These are phyloP conservation scores for Cercospora sp. DNA, from an alignment of 2,329 filamentous ascomycete genomes.

Conservation along the genomic window DNA sequence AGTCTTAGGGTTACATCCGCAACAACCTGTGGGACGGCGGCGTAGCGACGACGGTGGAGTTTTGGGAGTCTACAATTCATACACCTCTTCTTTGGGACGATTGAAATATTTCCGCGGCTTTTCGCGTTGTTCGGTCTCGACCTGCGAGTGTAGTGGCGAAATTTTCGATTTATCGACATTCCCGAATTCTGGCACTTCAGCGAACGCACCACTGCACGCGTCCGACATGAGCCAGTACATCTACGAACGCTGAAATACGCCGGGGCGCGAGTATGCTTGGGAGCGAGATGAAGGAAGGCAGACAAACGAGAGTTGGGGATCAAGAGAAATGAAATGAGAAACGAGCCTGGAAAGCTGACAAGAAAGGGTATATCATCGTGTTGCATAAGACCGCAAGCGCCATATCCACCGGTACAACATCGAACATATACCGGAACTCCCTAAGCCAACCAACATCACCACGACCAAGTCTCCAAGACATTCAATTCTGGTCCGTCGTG, in stretches of 20 bases:
- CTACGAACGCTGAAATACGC: too few relatives aligned
- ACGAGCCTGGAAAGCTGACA: background rate
- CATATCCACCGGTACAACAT: background rate
- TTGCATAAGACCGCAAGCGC: background rate
- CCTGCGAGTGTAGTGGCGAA: too few relatives aligned
- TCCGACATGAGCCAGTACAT: too few relatives aligned
- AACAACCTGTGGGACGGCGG: constrained; percentile 8
- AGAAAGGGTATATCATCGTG: background rate
- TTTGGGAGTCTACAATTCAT: background rate
- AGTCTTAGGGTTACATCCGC: background rate
- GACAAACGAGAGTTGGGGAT: too few relatives aligned
- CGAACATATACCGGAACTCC: background rate
- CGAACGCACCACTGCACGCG: too few relatives aligned
- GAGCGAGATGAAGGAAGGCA: too few relatives aligned
- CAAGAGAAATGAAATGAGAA: background rate
- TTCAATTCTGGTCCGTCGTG: constrained; percentile 21
- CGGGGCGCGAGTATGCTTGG: too few relatives aligned
- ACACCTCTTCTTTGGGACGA: background rate
- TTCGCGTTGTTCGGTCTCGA: too few relatives aligned
- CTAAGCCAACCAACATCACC: background rate
- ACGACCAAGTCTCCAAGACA: constrained; percentile 23
- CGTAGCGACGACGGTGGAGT: background rate
- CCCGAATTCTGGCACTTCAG: too few relatives aligned
- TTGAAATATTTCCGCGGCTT: too few relatives aligned
- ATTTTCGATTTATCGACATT: too few relatives aligned